phyloP scores from a whole-genome alignment of 768 basidiomycete genomes.

The Xerocomellus intermedius region DNA sequence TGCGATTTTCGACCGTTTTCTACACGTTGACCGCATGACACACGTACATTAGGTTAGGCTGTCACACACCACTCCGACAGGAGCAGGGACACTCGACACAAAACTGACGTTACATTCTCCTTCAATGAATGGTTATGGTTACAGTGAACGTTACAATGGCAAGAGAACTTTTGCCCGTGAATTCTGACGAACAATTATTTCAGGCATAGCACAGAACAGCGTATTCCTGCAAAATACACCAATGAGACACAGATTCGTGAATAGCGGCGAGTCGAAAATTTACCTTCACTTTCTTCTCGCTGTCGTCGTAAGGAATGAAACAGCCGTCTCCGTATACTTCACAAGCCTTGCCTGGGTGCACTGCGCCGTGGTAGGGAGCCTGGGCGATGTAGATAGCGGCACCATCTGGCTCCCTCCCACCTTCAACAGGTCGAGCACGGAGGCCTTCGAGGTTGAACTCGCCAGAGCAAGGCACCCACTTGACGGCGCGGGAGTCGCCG shows the following conservation, averaged over 20 bases:
- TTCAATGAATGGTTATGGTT: conserved; percentile 2
- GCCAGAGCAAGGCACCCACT: conserved; percentile 55
- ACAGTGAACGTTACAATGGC: conserved; percentile 2
- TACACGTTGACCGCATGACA: too few relatives aligned
- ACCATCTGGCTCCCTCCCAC: conserved; percentile 64
- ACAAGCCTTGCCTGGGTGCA: conserved; percentile 66
- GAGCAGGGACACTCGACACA: background rate
- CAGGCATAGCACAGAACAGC: conserved; percentile 40
- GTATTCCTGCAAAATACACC: conserved; percentile 34
- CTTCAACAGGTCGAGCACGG: conserved; percentile 57
- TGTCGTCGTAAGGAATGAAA: conserved; percentile 52
- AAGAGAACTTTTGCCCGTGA: background rate
- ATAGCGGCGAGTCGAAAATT: conserved; percentile 1
- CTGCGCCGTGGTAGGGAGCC: conserved; percentile 49
- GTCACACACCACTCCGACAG: too few relatives aligned
- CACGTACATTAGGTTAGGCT: too few relatives aligned
- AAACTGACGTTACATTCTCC: background rate
- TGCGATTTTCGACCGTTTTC: too few relatives aligned
- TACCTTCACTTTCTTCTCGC: conserved; percentile 54
- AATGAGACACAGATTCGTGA: background rate
- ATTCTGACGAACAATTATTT: background rate
- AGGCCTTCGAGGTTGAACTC: conserved; percentile 44
- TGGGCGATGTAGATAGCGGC: conserved; percentile 58
- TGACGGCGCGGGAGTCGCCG: conserved; percentile 53
- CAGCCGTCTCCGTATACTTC: conserved; percentile 51